Base-by-base conservation (phyloP, 345 rosid genomes). In the Punica granatum region DNA sequence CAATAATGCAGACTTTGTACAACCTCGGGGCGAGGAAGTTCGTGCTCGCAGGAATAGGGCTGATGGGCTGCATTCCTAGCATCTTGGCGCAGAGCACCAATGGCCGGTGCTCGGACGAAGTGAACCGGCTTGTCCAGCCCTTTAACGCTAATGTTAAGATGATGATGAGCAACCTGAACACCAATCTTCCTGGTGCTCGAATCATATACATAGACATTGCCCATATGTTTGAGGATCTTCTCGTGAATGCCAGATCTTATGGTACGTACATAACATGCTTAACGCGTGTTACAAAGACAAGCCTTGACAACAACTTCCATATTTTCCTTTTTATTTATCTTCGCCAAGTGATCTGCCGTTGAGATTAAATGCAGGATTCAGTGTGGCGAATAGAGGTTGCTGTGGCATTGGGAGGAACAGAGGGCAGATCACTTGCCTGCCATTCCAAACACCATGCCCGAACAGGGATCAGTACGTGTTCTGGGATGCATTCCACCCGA, bases 401-500 rank as follows among this genome's bases (percentile, higher is more conserved):
- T 91, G 99, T 62, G 97, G 99, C 0, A 88, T 94, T 10, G 97
- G 98, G 8, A 61, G 89, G 42, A 94, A 94, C 74, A 75, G 96
- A 72, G 98, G 99, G 15, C 93, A 91, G 11, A 90, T 94, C 35
- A 91, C 99, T 7, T 94, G 99, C 72, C 89, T 91, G 58, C 99
- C 98, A 1, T 84, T 91, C 69, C 92, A 91, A 70, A 89, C 95
- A 4, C 99, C 99, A 3, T 91, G 99, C 69, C 56, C 76, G 0
- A 73, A 94, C 42, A 70, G 99, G 65, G 84, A 86, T 12, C 79
- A 82, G 30, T 94, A 88, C 54, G 69, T 94, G 1, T 94, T 94
- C 67, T 94, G 99, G 99, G 99, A 94, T 56, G 99, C 99, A 11
- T 94, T 91, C 63, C 97, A 94, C 75, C 99, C 97, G 19, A 94